Base-by-base conservation (phyloP, 2,329 filamentous ascomycete genomes). In the Pseudogymnoascus sp. region DNA sequence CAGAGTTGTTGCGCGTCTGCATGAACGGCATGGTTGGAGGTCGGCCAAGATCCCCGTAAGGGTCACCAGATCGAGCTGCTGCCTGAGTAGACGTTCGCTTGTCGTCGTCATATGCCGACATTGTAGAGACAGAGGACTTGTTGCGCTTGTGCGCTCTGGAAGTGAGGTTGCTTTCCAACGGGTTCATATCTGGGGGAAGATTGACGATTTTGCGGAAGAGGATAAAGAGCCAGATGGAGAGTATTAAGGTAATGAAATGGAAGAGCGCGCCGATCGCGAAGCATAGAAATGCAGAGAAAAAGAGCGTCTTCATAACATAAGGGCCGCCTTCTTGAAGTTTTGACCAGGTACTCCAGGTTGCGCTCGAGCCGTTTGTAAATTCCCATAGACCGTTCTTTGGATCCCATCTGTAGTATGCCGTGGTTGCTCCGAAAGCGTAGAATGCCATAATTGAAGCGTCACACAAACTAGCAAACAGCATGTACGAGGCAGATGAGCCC, bases 171-270 rank as follows among this genome's bases (percentile, higher is more conserved):
- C 89, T 85, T 72, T 97, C 92, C 12, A 97, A 80, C 1, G 93
- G 93, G 72, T 97, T 97, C 89, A 96, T 91, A 71, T 97, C 93
- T 0, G 93, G 92, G 5, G 93, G 93, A 72, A 97, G 82, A 18
- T 81, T 79, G 4, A 86, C 80, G 69, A 97, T 97, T 70, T 89
- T 88, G 40, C 87, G 84, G 83, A 97, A 97, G 67, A 88, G 83
- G 60, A 89, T 72, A 13, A 86, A 85, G 27, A 97, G 79, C 76
- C 88, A 97, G 33, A 90, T 72, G 4, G 90, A 90, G 36, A 95
- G 77, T 15, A 79, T 74, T 1, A 94, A 74, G 1, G 90, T 90
- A 8, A 90, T 65, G 0, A 89, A 69, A 72, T 96, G 92, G 58
- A 59, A 59, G 58, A 59, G 9, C 3, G 21, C 58, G 33, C 35